Evolutionary conservation across 768 basidiomycete genomes (phyloP).

Genomic region (Suillus subluteus): DNA sequence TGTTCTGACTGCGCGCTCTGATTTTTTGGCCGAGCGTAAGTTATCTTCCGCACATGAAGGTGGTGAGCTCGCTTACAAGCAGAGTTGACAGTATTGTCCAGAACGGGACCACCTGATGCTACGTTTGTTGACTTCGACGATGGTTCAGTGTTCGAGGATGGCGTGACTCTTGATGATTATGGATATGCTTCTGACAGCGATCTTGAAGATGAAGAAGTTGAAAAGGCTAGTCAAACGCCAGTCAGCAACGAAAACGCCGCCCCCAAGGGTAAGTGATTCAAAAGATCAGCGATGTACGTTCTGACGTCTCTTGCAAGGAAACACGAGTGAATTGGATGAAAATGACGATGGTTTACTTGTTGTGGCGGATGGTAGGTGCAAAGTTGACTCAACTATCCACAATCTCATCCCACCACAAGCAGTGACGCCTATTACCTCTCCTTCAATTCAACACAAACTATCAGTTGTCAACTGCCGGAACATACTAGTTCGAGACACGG

Average conservation of each 20-base stretch:
- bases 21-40: conserved; percentile 34
- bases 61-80: background rate
- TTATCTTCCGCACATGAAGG: too few species aligned
- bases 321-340: conserved; percentile 15
- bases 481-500: conserved; percentile 28
- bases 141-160: conserved; percentile 13
- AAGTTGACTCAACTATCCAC: conserved; percentile 7
- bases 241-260: background rate
- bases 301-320: conserved; percentile 5
- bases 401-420: background rate
- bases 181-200: conserved; percentile 40
- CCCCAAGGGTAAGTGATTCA: background rate
- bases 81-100: conserved; percentile 19
- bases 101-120: conserved; percentile 15
- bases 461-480: conserved; percentile 25
- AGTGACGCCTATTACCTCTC: conserved; percentile 11
- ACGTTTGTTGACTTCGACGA: conserved; percentile 21
- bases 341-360: background rate
- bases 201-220: conserved; percentile 31
- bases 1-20: conserved; percentile 30
- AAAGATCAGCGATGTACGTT: background rate
- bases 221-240: background rate
- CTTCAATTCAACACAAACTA: background rate
- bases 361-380: conserved; percentile 15
- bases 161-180: conserved; percentile 25